Evolutionary conservation across 2,329 filamentous ascomycete species (phyloP), one percentile per base, ranked within the genome.

Genomic region (Lachnellula suecica): DNA sequence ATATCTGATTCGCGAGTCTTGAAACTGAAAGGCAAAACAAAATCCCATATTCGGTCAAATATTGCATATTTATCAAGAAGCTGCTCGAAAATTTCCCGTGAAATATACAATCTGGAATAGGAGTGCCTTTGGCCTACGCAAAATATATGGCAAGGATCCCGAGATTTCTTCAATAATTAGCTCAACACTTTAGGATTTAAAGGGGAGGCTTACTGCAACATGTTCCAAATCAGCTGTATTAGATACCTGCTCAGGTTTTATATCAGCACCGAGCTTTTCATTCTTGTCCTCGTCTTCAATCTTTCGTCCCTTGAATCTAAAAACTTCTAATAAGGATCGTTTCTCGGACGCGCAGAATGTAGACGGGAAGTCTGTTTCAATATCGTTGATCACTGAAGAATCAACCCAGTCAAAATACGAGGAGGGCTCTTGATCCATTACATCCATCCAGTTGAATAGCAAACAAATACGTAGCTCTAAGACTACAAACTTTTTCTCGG

Each of bases 11-110:
- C 51, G 24, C 46, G 23, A n/a, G 40, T 49, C 44, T 53, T 55
- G 47, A 59, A 57, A 24, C 56, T 37, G 29, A 60, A 60, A 2
- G 58, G 52, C 2, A 49, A 9, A 4, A 60, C 19, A 24, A 54
- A 60, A 44, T 60, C 54, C 56, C 56, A 57, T 6, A 60, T 43
- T 1, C 31, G 11, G 7, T 22, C 11, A 25, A 60, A 60, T 2
- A 60, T 38, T 3, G 20, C 25, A 24, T 59, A 57, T 2, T 23
- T 20, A 22, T 24, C 4, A 2, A 56, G 8, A 5, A 59, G 19
- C 1, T 47, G 2, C 4, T 54, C 29, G 24, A 59, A 59, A 2
- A 54, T 38, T 4, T 43, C 44, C 3, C 37, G 37, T 4, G 53
- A 47, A 11, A 59, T 57, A 15, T 49, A 41, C 3, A 60, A 51